Evolutionary conservation across 1,284 basidiomycete genomes (phyloP), one percentile per base, ranked within the genome.

Genomic region (Sporisorium scitamineum): DNA sequence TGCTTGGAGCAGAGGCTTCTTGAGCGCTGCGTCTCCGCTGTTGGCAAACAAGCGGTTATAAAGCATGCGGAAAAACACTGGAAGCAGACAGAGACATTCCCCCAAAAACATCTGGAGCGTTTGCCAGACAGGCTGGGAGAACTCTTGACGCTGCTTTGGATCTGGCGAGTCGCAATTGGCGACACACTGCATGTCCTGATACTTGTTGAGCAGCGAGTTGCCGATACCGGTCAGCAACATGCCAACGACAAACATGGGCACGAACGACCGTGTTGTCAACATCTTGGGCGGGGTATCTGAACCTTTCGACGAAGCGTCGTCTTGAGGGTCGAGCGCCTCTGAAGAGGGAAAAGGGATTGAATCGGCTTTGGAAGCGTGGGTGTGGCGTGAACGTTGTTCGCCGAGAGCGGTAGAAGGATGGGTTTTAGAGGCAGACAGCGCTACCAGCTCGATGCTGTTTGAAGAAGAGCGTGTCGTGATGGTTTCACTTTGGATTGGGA

Each of bases 181-280:
- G 24, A 86, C 84, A 58, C 86, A 87, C 54, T 86, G 86, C 84
- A 86, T 85, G 58, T 87, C 86, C 58, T 86, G 85, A 55, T 77
- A 86, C 66, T 85, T 86, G 31, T 68, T 76, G 65, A 83, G 80
- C 26, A 86, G 60, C 27, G 78, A 80, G 70, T 84, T 84, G 66
- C 76, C 60, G 57, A 85, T 88, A 39, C 88, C 88, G 7, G 88
- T 87, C 39, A 88, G 72, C 64, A 88, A 87, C 88, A 88, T 88
- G 61, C 88, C 87, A 26, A 79, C 83, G 26, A 88, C 87, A 34
- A 88, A 83, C 45, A 87, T 79, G 31, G 86, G 84, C 8, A 87
- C 63, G 42, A 69, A 60, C 6, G 75, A 73, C 24, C 61, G 59
- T 48, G 69, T 51, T 8, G 61, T 60, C 47, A 73, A 48, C 71